Evolutionary conservation across 2,329 filamentous ascomycete genomes (phyloP).

Genomic region (Colletotrichum simmondsii): DNA sequence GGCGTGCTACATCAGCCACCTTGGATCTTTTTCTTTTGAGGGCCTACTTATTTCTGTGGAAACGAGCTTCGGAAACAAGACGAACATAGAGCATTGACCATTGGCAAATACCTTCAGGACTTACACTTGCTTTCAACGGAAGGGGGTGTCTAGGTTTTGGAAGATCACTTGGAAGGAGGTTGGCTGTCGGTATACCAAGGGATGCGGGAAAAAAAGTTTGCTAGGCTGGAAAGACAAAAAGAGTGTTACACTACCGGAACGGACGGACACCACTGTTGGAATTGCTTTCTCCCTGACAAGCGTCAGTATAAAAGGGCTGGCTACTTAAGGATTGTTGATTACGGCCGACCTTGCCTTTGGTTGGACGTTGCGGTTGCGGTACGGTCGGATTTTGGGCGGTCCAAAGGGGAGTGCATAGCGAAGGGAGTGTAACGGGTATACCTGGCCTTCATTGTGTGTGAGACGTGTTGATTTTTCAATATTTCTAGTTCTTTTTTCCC

Average conservation of each 20-base stretch:
- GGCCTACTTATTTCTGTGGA: slow-evolving; percentile 38
- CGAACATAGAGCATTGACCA: slow-evolving; percentile 57
- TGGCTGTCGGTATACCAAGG: slow-evolving; percentile 40
- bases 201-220: slow-evolving; percentile 48
- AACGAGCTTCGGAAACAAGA: slow-evolving; percentile 53
- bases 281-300: slow-evolving; percentile 41
- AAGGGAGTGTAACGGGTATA: slow-evolving; percentile 54
- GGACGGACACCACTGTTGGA: slow-evolving; percentile 41
- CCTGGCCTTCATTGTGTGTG: slow-evolving; percentile 50
- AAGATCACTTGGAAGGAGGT: slow-evolving; percentile 52
- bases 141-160: slow-evolving; percentile 52
- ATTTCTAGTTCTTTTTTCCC: slow-evolving; percentile 17
- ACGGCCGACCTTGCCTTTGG: slow-evolving; percentile 32
- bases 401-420: slow-evolving; percentile 50
- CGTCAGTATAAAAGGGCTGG: slow-evolving; percentile 36
- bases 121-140: slow-evolving; percentile 52
- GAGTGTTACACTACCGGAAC: slow-evolving; percentile 41
- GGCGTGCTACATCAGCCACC: slow-evolving; percentile 41
- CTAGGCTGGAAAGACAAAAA: slow-evolving; percentile 56
- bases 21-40: slow-evolving; percentile 39
- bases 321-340: slow-evolving; percentile 35
- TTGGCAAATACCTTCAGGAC: slow-evolving; percentile 57
- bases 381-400: slow-evolving; percentile 33
- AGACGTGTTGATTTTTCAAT: slow-evolving; percentile 29
- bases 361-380: slow-evolving; percentile 45